A percentile compares a stretch with the other conserved stretches of the same genome.
phyloP scores from a whole-genome alignment of 306 rosid species.

The Fagus sylvatica region DNA sequence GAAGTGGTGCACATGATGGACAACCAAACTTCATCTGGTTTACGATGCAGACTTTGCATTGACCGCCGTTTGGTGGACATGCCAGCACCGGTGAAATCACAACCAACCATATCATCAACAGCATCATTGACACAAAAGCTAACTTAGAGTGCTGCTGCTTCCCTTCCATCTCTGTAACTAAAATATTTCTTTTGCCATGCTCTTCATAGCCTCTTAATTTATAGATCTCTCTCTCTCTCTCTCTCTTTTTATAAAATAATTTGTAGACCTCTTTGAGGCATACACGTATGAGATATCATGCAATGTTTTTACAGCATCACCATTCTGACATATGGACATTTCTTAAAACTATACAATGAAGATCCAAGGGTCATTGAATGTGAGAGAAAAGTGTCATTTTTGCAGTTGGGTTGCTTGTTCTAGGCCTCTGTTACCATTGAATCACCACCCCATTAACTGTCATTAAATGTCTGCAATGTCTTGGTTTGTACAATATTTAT shows the following conservation, averaged over 20 bases:
- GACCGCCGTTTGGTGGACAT: slow-evolving; percentile 46
- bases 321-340: too few species aligned
- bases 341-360: slow-evolving; percentile 2
- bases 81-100: slow-evolving; percentile 30
- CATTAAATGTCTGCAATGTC: slow-evolving; percentile 13
- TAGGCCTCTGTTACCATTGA: background rate
- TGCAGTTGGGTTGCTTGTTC: background rate
- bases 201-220: slow-evolving; percentile 1
- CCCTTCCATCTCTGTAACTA: slow-evolving; percentile 8
- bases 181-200: background rate
- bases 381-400: slow-evolving; percentile 27
- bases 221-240: background rate
- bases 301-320: too few species aligned
- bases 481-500: slow-evolving; percentile 52
- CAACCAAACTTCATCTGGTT: slow-evolving; percentile 59
- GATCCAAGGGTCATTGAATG: slow-evolving; percentile 20
- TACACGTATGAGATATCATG: background rate
- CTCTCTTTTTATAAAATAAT: too few species aligned
- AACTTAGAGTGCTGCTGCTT: slow-evolving; percentile 17
- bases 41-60: slow-evolving; percentile 54
- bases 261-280: background rate
- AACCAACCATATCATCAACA: slow-evolving; percentile 35
- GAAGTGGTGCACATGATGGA: slow-evolving; percentile 53
- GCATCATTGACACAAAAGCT: slow-evolving; percentile 15
- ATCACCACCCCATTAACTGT: slow-evolving; percentile 31